A percentile compares a stretch with the other conserved stretches of the same genome.
These are phyloP conservation scores for Cronartium ribicola DNA, from an alignment of 1,284 basidiomycete genomes.

Conservation along the genomic window DNA sequence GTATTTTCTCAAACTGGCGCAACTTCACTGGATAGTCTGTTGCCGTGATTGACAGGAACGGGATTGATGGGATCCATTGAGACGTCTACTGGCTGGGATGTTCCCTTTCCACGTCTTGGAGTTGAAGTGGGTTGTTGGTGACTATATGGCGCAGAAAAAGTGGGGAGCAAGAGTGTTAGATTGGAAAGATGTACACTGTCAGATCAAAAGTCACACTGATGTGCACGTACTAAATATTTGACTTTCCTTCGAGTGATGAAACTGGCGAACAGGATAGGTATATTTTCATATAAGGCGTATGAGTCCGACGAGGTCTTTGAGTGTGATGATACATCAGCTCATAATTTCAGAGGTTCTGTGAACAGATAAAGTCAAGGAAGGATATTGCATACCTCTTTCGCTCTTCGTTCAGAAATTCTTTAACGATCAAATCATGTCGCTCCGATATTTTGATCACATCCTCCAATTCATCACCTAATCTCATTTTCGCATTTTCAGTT, in stretches of 20 bases:
- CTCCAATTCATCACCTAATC: not conserved
- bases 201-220: not conserved
- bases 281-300: conserved; percentile 40
- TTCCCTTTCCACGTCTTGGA: not conserved
- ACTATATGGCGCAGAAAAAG: not conserved
- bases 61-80: no score
- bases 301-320: conserved; percentile 29
- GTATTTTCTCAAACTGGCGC: no score
- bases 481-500: not conserved
- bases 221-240: conserved; percentile 18
- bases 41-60: no score
- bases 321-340: not conserved
- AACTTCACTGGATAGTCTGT: no score
- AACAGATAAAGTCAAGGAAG: not conserved
- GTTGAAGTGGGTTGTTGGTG: conserved; percentile 4
- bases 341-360: not conserved
- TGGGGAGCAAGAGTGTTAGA: not conserved
- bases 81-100: no score
- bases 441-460: not conserved
- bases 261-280: conserved; percentile 16
- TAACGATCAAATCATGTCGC: conserved; percentile 20
- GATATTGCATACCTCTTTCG: conserved; percentile 19
- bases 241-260: not conserved
- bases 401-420: conserved; percentile 35
- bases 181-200: not conserved